Base-by-base conservation (phyloP, 2,329 filamentous ascomycete genomes). In the Fusarium xyrophilum region DNA sequence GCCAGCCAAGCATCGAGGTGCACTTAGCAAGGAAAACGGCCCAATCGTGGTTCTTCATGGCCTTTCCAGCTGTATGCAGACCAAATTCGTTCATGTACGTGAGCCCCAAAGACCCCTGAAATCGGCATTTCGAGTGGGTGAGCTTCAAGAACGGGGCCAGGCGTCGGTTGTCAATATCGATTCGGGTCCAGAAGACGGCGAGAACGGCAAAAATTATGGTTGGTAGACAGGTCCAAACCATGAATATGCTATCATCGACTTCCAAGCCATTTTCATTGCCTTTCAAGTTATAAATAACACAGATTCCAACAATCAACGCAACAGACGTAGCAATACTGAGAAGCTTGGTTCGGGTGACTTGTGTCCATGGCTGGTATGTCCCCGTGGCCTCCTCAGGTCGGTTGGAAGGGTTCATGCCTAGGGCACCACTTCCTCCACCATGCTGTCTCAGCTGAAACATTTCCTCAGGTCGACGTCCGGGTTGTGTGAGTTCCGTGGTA, bases 21-120 rank as follows among this genome's bases (percentile, higher is more conserved):
- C 51, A 63, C 42, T 72, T 76, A n/a, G 68, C 70, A 25, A 72
- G 56, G 38, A 76, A 69, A n/a, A 76, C 74, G 7, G 65, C 61
- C 74, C 74, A 76, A 38, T 74, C 71, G 27, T 69, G 69, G 19
- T 68, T 60, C 27, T 51, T 69, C 46, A 72, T 66, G 10, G 74
- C 60, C 59, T 76, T 76, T 36, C 59, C 66, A 17, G 55, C 53
- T 1, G 74, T 76, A n/a, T 48, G 32, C 2, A 75, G 25, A 2
- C 72, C 73, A 36, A 76, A 70, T 19, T 76, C 74, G 42, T 76
- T 75, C 61, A 73, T 73, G 43, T 76, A 76, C 1, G 70, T 74
- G 12, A 74, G 46, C 4, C 63, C 72, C n/a, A 76, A 46, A 5
- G 73, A 71, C 30, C 73, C 71, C 39, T 68, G 58, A 39, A 75